Percentiles rank a stretch among this genome's conserved stretches.
Evolutionary conservation across 106 monocot genomes (phyloP).

Genomic region (Acorus calamus): DNA sequence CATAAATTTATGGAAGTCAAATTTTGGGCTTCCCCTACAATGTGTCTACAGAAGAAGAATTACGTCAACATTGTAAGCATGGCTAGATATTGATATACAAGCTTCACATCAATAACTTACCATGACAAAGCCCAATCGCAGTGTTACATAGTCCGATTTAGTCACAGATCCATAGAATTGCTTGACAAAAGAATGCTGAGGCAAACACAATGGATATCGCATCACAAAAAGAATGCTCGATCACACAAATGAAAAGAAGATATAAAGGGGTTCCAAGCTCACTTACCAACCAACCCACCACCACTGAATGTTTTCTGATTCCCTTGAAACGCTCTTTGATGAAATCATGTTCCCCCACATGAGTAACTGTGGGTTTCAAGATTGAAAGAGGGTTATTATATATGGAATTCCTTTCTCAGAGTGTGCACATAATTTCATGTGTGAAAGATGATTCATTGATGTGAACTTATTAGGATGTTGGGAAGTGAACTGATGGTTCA

Average conservation of each 20-base stretch:
- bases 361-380: constrained; percentile 1
- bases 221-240: too few relatives aligned
- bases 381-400: too few relatives aligned
- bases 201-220: background rate
- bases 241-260: too few relatives aligned
- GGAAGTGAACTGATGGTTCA: too few relatives aligned
- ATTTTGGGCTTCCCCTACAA: constrained; percentile 34
- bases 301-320: constrained; percentile 17
- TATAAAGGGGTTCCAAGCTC: background rate
- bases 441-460: too few relatives aligned
- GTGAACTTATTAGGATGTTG: too few relatives aligned
- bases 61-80: too few relatives aligned
- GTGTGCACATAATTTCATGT: too few relatives aligned
- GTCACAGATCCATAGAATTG: constrained; percentile 86
- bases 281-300: constrained; percentile 51
- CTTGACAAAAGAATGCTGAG: constrained; percentile 78
- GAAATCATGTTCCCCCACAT: constrained; percentile 33
- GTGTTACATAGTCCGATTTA: constrained; percentile 65
- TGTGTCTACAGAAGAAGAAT: constrained; percentile 25
- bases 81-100: too few relatives aligned
- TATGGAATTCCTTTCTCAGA: too few relatives aligned
- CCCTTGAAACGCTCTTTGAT: constrained; percentile 42
- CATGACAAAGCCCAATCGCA: constrained; percentile 80
- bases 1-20: constrained; percentile 57
- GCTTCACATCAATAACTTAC: constrained; percentile 18